Evolutionary conservation across 257 asterid genomes (phyloP).

Genomic region (Primulina tabacum): DNA sequence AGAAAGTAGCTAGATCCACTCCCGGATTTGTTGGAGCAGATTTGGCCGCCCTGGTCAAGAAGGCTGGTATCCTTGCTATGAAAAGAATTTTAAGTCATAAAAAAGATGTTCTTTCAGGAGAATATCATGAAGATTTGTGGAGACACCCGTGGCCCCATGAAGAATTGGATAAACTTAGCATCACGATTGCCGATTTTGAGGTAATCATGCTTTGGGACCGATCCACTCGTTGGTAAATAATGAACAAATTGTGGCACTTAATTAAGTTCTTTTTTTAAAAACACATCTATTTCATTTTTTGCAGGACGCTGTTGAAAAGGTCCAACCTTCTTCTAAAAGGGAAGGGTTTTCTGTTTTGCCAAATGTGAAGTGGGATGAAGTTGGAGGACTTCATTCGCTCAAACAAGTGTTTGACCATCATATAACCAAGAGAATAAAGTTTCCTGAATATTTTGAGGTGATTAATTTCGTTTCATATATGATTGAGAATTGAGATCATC

Average conservation of each 20-base stretch:
- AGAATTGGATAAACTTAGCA: slow-evolving; percentile 52
- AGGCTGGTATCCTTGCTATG: slow-evolving; percentile 84
- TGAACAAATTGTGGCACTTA: slow-evolving; percentile 11
- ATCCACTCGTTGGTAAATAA: not conserved
- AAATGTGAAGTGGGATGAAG: slow-evolving; percentile 48
- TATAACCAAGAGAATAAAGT: slow-evolving; percentile 36
- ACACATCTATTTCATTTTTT: not conserved
- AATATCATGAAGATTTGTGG: slow-evolving; percentile 61
- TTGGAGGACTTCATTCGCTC: slow-evolving; percentile 43
- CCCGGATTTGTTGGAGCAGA: slow-evolving; percentile 96
- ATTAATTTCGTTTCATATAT: slow-evolving; percentile 1
- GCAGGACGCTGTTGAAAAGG: slow-evolving; percentile 42
- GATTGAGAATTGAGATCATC: too few species aligned
- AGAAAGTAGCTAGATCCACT: slow-evolving; percentile 73
- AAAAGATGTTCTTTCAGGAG: slow-evolving; percentile 36
- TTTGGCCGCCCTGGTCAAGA: slow-evolving; percentile 58
- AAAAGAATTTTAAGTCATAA: slow-evolving; percentile 61
- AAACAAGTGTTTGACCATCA: slow-evolving; percentile 36
- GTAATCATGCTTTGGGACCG: slow-evolving; percentile 32
- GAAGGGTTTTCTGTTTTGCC: slow-evolving; percentile 50
- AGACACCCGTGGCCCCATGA: slow-evolving; percentile 60
- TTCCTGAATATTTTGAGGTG: slow-evolving; percentile 42
- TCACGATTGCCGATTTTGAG: slow-evolving; percentile 88
- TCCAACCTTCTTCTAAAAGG: slow-evolving; percentile 42
- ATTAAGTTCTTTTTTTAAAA: not conserved